phyloP scores from a whole-genome alignment of 192 early-diverging fungal species.

The Chytriomyces sp. region DNA sequence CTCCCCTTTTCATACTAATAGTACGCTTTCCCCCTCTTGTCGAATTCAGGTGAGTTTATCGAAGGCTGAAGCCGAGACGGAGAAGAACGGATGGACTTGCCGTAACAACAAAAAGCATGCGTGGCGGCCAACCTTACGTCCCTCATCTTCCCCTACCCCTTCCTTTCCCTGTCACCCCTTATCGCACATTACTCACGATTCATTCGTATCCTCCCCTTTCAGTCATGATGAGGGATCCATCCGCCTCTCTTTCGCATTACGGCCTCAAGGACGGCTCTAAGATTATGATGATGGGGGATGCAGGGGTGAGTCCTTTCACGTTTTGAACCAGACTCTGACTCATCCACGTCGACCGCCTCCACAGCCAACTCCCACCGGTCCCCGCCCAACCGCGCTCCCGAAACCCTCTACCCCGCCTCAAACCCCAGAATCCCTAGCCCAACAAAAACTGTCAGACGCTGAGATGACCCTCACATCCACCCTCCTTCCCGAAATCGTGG shows the following conservation, averaged over 20 bases:
- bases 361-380: constrained; percentile 19
- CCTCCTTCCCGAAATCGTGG: constrained; percentile 45
- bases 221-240: constrained; percentile 51
- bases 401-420: constrained; percentile 42
- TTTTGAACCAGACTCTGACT: constrained; percentile 7
- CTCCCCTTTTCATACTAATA: too few species aligned
- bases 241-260: constrained; percentile 43
- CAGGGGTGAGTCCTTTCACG: constrained; percentile 43
- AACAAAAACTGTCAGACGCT: constrained; percentile 48
- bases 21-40: too few species aligned
- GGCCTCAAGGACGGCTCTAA: constrained; percentile 75
- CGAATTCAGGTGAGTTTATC: too few species aligned
- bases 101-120: too few species aligned
- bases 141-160: constrained; percentile 4
- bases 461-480: constrained; percentile 35
- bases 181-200: neutral
- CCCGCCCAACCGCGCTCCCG: constrained; percentile 36
- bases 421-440: constrained; percentile 55
- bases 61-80: too few species aligned
- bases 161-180: neutral
- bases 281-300: constrained; percentile 73
- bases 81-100: too few species aligned
- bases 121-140: too few species aligned
- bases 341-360: constrained; percentile 47
- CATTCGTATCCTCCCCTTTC: neutral